Base-by-base conservation (phyloP, 345 rosid species). In the Trapa incisa region DNA sequence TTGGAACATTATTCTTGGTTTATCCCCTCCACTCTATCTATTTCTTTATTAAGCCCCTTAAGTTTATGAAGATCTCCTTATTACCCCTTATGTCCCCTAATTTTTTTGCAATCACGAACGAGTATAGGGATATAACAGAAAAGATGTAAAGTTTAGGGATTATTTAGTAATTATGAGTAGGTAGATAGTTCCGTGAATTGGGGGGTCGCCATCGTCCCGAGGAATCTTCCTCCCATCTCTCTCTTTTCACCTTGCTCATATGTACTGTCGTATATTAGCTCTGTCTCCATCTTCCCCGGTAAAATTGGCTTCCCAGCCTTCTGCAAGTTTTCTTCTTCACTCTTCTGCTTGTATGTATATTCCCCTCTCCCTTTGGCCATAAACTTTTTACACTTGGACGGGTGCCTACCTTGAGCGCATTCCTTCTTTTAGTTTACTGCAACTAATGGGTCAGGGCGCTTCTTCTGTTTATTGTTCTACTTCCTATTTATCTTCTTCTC, bases 381-480 rank as follows among this genome's bases (percentile, higher is more conserved):
- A 58, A 58, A 11, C 4, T 22, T 54, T n/a, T 35, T 32, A 7
- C 15, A 58, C 63, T 32, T 12, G 11, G 38, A 10, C 63, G 38
- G 29, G 29, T 22, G 9, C 6, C 33, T 32, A 37, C 63, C 38
- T 32, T 32, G 63, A 58, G 15, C 16, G 2, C 43, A 4, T 41
- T 10, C 11, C 7, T 38, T 32, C 37, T 35, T 5, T 58, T 35
- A 13, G 3, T 11, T 2, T 48, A 35, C 17, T 37, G 15, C 37
- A 22, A 66, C 63, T 9, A 64, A 76, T 76, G 80, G 80, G 80
- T 4, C 80, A 76, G 71, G 62, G 10, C 38, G 47, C 68, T 2
- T 76, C 79, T 22, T 22, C 29, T 22, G 29, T 22, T 22, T 22
- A 22, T 22, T 22, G 29, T 22, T 22, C 29, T 22, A 22, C 29